A percentile compares a stretch with the other conserved stretches of the same genome.
phyloP scores from a whole-genome alignment of 306 rosid genomes.

The Acmispon strigosus region DNA sequence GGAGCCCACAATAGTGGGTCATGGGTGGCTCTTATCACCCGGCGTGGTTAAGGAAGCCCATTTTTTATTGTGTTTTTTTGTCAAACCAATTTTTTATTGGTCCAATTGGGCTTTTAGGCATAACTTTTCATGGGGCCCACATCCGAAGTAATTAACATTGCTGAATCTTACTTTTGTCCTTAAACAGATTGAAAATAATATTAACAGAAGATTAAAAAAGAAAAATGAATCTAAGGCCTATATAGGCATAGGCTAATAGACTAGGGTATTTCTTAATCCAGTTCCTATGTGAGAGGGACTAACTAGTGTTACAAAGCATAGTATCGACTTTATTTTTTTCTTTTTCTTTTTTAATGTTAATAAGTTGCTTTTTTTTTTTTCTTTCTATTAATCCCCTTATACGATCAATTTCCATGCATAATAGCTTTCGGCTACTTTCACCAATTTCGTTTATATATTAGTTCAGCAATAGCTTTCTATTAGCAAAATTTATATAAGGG shows the following conservation, averaged over 20 bases:
- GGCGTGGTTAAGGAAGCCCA: constrained; percentile 42
- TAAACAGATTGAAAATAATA: neutral
- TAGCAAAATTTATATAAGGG: too few relatives aligned
- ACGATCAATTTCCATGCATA: neutral
- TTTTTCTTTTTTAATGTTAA: neutral
- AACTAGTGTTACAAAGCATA: constrained; percentile 31
- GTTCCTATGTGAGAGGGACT: constrained; percentile 56
- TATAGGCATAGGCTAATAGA: constrained; percentile 3
- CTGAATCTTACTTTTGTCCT: neutral
- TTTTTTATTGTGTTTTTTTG: neutral
- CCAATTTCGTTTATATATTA: neutral
- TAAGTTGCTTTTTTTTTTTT: neutral
- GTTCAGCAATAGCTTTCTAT: neutral
- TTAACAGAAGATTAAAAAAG: neutral
- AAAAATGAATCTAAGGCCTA: neutral
- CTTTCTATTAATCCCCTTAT: neutral
- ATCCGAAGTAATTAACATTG: neutral
- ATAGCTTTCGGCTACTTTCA: constrained; percentile 49
- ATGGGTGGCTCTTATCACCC: neutral
- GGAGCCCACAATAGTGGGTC: constrained; percentile 36
- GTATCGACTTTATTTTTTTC: constrained; percentile 20
- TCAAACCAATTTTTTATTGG: constrained; percentile 12
- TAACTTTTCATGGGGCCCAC: constrained; percentile 32
- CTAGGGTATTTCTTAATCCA: constrained; percentile 28
- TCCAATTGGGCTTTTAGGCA: constrained; percentile 36